phyloP scores from a whole-genome alignment of 176 grass and related monocot species.

The Aegilops umbellulata region DNA sequence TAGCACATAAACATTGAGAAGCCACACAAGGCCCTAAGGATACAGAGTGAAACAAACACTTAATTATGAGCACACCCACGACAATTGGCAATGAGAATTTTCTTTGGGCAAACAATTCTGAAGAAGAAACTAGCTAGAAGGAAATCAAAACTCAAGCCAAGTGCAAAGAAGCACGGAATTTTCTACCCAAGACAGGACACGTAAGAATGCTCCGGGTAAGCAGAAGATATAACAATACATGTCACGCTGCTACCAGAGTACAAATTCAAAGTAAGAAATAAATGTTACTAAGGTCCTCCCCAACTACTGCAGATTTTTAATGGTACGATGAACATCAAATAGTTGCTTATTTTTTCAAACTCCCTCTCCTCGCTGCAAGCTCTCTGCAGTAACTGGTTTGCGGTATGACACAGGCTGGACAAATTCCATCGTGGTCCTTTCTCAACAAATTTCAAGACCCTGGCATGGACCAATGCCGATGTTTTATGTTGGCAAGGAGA shows the following conservation, averaged over 20 bases:
- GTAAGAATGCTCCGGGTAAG: not conserved
- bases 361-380: not conserved
- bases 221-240: not conserved
- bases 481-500: conserved; percentile 19
- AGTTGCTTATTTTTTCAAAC: conserved; percentile 5
- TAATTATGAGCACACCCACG: not conserved
- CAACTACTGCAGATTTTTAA: not conserved
- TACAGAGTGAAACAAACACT: not conserved
- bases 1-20: not conserved
- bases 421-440: not conserved
- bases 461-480: not conserved
- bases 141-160: not conserved
- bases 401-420: not conserved
- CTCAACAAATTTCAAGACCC: not conserved
- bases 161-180: not conserved
- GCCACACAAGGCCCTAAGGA: not conserved
- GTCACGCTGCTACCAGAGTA: not conserved
- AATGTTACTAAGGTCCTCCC: not conserved
- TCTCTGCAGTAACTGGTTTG: not conserved
- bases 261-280: not conserved
- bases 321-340: conserved; percentile 39
- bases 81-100: not conserved
- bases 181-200: not conserved
- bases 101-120: not conserved
- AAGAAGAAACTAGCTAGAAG: not conserved